phyloP scores from a whole-genome alignment of 2,329 filamentous ascomycete genomes.

The Exophiala mesophila region DNA sequence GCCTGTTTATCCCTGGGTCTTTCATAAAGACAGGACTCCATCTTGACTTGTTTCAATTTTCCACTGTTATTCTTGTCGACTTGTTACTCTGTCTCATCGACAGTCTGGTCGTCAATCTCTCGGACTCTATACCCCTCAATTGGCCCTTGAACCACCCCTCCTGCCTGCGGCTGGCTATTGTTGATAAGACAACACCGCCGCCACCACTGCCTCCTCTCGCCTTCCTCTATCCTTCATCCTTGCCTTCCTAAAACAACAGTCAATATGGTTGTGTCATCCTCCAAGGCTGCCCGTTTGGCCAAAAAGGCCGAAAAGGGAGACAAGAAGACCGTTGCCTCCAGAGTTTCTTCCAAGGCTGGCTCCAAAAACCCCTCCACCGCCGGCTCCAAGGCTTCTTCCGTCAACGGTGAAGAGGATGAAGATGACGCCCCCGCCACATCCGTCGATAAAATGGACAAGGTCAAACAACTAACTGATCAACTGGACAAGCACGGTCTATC shows the following conservation, averaged over 20 bases:
- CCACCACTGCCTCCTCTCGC: not conserved
- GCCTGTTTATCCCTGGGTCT: no score
- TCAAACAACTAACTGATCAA: slow-evolving; percentile 84
- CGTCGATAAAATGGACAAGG: slow-evolving; percentile 68
- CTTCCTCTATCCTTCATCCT: not conserved
- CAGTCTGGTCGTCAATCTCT: not conserved
- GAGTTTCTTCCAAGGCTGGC: slow-evolving; percentile 63
- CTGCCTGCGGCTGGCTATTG: not conserved
- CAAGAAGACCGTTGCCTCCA: slow-evolving; percentile 63
- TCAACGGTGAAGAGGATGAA: slow-evolving; percentile 64
- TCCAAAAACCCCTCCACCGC: slow-evolving; percentile 54
- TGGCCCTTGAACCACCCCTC: not conserved
- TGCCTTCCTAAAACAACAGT: slow-evolving; percentile 6
- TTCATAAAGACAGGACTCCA: no score
- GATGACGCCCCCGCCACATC: slow-evolving; percentile 61
- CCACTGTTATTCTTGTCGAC: no score
- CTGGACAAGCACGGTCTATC: slow-evolving; percentile 95
- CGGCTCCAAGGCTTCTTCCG: slow-evolving; percentile 53
- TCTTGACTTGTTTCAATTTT: not conserved
- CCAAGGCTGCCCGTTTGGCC: slow-evolving; percentile 63
- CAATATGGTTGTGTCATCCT: slow-evolving; percentile 59
- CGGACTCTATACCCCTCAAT: not conserved
- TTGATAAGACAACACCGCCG: slow-evolving; percentile 6
- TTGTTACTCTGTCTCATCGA: no score
- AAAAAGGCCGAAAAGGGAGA: slow-evolving; percentile 63